Base-by-base conservation (phyloP, 2,329 filamentous ascomycete species). In the Xylariaceae sp. region DNA sequence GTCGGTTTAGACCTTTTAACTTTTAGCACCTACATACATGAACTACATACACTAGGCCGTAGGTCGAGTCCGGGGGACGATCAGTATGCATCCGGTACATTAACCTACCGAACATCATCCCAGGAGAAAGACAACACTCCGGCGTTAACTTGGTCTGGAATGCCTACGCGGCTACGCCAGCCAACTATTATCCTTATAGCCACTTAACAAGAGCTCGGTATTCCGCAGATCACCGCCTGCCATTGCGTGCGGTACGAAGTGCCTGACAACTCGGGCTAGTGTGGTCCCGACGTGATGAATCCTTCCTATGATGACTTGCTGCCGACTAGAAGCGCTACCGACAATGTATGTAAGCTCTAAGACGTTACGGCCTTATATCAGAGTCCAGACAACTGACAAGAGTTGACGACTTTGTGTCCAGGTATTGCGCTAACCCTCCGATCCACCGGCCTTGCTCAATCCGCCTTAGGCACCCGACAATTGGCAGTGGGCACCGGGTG, bases 61-160 rank as follows among this genome's bases (percentile, higher is more conserved):
- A 58, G 53, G 58, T 60, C 35, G 53, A 49, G 50, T 54, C 50
- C 10, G 55, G 56, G 61, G 59, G 50, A 59, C 53, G 51, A 35
- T 42, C 44, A 53, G 10, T 42, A 50, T 63, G 61, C 61, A 57
- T 61, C 61, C 59, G 58, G 61, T 59, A 57, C 56, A 54, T 59
- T 51, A 53, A 52, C 58, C 37, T 42, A 42, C 37, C 37, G 13
- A 42, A 13, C 13, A 42, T 10, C 37, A 42, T 42, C 37, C 37
- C 37, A 42, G 13, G 37, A 42, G 9, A 42, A 13, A 42, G 37
- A 42, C 37, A 9, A 42, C 9, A 9, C 13, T 42, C 13, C 37
- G 13, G 37, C 37, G 9, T 30, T 30, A 30, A 30, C 23, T 30
- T 30, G 23, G 23, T 30, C 23, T 30, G 23, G 23, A 30, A 30